Percentiles rank a stretch among this genome's conserved stretches.
Evolutionary conservation across 192 early-diverging fungal species (phyloP).

Genomic region (Neocallimastix lanati): DNA sequence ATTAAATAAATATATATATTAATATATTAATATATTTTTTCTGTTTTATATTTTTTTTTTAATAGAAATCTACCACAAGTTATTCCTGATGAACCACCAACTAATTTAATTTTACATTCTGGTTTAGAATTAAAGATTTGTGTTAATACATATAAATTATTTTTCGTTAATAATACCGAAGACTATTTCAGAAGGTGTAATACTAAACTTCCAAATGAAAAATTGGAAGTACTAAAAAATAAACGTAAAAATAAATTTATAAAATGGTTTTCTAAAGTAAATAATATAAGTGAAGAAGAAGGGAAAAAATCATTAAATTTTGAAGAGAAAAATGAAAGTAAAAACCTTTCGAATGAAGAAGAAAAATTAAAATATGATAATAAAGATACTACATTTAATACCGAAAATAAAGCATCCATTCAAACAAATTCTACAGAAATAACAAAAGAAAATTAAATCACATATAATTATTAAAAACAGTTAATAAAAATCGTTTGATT

Average conservation of each 20-base stretch:
- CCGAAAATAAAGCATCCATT: too few relatives aligned
- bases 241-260: neutral
- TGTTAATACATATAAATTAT: conserved; percentile 93
- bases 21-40: too few relatives aligned
- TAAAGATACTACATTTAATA: too few relatives aligned
- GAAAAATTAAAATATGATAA: too few relatives aligned
- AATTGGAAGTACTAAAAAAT: neutral
- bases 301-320: neutral
- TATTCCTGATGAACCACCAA: conserved; percentile 5
- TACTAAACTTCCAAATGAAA: neutral
- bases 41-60: too few relatives aligned
- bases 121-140: conserved; percentile 93
- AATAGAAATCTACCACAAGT: neutral
- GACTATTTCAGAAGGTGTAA: conserved; percentile 44
- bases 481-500: too few relatives aligned
- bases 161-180: conserved; percentile 86
- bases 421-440: too few relatives aligned
- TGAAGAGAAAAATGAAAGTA: neutral
- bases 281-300: neutral
- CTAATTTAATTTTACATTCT: conserved; percentile 44
- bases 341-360: too few relatives aligned
- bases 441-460: too few relatives aligned
- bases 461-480: too few relatives aligned
- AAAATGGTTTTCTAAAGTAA: neutral
- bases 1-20: too few relatives aligned